These are phyloP conservation scores for Fusarium euwallaceae DNA, from an alignment of 2,329 filamentous ascomycete genomes.

Conservation along the genomic window DNA sequence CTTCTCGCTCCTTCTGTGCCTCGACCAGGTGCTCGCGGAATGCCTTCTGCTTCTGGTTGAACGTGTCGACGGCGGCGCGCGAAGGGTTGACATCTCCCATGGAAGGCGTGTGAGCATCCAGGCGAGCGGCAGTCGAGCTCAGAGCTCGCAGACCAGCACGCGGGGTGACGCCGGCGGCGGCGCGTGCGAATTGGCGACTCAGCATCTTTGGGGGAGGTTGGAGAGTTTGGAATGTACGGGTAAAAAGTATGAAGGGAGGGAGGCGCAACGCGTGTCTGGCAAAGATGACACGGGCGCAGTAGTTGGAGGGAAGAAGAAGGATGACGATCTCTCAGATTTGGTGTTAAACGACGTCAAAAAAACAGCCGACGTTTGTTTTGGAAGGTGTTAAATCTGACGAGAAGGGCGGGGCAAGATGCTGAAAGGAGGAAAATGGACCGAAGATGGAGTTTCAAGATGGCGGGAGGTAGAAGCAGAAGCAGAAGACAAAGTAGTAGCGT, in stretches of 20 bases:
- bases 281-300: slow-evolving; percentile 35
- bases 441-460: slow-evolving; percentile 21
- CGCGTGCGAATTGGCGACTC: slow-evolving; percentile 63
- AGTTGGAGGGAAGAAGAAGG: slow-evolving; percentile 7
- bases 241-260: slow-evolving; percentile 26
- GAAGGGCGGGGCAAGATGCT: slow-evolving; percentile 32
- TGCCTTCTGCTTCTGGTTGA: slow-evolving; percentile 85
- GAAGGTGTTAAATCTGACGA: slow-evolving; percentile 25
- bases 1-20: slow-evolving; percentile 85
- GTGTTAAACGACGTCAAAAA: too few relatives aligned
- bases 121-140: slow-evolving; percentile 63
- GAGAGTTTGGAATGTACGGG: slow-evolving; percentile 43
- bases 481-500: slow-evolving; percentile 30
- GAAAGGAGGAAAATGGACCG: slow-evolving; percentile 34
- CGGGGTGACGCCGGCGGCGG: slow-evolving; percentile 55
- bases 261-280: slow-evolving; percentile 34
- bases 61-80: slow-evolving; percentile 77
- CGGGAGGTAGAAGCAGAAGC: slow-evolving; percentile 30
- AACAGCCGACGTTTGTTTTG: slow-evolving; percentile 31
- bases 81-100: slow-evolving; percentile 82
- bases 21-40: slow-evolving; percentile 87
- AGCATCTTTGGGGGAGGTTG: slow-evolving; percentile 58
- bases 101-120: slow-evolving; percentile 71
- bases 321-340: slow-evolving; percentile 29
- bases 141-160: slow-evolving; percentile 68